Evolutionary conservation across 2,329 filamentous ascomycete species (phyloP).

Genomic region (Aspergillus clavatus): DNA sequence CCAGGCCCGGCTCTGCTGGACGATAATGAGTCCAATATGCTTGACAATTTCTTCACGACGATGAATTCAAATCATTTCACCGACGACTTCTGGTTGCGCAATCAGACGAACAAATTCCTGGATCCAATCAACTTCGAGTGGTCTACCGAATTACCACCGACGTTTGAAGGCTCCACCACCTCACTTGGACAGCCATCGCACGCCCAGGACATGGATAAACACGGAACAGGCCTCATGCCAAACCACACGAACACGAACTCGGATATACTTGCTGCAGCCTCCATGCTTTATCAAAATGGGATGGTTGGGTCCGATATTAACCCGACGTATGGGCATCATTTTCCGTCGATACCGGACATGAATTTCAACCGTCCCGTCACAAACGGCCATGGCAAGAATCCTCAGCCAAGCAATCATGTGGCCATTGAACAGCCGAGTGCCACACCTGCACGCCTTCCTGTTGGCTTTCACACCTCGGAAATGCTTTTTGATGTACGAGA

Average conservation of each 20-base stretch:
- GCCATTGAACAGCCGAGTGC: constrained; percentile 11
- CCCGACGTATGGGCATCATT: constrained; percentile 25
- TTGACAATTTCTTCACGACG: constrained; percentile 47
- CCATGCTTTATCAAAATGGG: constrained; percentile 43
- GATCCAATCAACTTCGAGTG: constrained; percentile 33
- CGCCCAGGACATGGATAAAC: constrained; percentile 24
- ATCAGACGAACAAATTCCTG: constrained; percentile 25
- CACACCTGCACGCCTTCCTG: constrained; percentile 20
- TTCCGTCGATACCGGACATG: constrained; percentile 21
- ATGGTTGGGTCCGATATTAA: constrained; percentile 26
- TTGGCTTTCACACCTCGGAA: constrained; percentile 34
- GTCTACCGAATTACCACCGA: constrained; percentile 54
- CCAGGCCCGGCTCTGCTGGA: constrained; percentile 62
- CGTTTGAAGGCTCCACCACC: constrained; percentile 61
- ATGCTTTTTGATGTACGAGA: constrained; percentile 37
- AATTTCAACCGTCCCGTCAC: constrained; percentile 16
- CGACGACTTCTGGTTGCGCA: constrained; percentile 36
- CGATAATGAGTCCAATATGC: constrained; percentile 52
- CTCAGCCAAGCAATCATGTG: constrained; percentile 11
- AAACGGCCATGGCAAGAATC: constrained; percentile 17
- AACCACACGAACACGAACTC: constrained; percentile 25
- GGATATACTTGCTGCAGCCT: constrained; percentile 56
- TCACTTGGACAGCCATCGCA: constrained; percentile 54
- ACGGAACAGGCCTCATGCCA: constrained; percentile 18
- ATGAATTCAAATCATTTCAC: constrained; percentile 37